A percentile compares a stretch with the other conserved stretches of the same genome.
phyloP scores from a whole-genome alignment of 257 asterid species.

The Echium plantagineum region DNA sequence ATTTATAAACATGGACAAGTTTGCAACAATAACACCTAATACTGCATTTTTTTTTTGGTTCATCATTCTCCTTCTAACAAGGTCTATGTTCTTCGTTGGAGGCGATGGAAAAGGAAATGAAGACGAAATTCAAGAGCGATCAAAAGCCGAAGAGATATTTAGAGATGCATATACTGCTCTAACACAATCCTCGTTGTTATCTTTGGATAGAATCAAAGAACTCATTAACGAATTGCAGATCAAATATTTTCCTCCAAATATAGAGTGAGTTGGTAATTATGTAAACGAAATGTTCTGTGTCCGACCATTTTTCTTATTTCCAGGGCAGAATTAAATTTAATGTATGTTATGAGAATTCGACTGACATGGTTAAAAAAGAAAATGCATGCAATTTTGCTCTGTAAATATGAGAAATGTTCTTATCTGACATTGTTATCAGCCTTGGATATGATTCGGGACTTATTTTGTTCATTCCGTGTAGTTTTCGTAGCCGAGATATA shows the following conservation, averaged over 20 bases:
- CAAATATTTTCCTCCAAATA: constrained; percentile 15
- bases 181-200: constrained; percentile 4
- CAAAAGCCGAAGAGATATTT: constrained; percentile 4
- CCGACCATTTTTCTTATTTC: no score
- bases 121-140: not conserved
- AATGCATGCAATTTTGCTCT: no score
- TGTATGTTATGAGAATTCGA: no score
- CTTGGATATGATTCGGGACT: no score
- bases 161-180: constrained; percentile 8
- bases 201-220: constrained; percentile 12
- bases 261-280: constrained; percentile 13
- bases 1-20: not conserved
- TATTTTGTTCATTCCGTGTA: not conserved
- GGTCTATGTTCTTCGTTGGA: not conserved
- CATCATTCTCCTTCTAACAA: constrained; percentile 1
- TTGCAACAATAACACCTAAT: not conserved
- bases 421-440: no score
- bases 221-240: constrained; percentile 9
- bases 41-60: not conserved
- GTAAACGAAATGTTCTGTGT: no score
- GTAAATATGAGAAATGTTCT: no score
- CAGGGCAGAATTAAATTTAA: no score
- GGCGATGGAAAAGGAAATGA: not conserved
- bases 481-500: constrained; percentile 17
- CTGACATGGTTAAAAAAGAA: no score